A percentile compares a stretch with the other conserved stretches of the same genome.
These are phyloP conservation scores for Microstegium vimineum DNA, from an alignment of 176 grass and related monocot genomes.

Conservation along the genomic window DNA sequence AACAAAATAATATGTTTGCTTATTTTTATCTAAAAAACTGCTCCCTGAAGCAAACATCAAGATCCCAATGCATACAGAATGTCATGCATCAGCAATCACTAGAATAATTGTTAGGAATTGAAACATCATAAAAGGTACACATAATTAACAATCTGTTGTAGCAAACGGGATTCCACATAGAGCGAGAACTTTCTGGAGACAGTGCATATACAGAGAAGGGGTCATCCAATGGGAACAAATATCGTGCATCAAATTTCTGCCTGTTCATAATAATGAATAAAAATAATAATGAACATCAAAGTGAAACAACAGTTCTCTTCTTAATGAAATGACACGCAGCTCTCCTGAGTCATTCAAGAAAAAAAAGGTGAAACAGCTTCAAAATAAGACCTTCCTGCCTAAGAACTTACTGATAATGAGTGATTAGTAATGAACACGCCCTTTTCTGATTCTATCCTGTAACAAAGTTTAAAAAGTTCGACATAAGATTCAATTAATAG, in stretches of 20 bases:
- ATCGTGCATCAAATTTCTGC: neutral
- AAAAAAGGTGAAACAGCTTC: neutral
- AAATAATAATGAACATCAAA: constrained; percentile 3
- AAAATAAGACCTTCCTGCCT: neutral
- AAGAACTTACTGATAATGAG: constrained; percentile 68
- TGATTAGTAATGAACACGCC: constrained; percentile 82
- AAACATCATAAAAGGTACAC: constrained; percentile 11
- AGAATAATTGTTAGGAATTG: constrained; percentile 1
- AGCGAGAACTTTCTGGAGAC: constrained; percentile 3
- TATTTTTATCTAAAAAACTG: neutral
- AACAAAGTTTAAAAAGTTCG: constrained; percentile 14
- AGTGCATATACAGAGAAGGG: neutral
- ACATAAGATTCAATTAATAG: constrained; percentile 20
- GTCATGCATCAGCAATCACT: neutral
- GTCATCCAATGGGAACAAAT: constrained; percentile 10
- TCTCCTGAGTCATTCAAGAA: neutral
- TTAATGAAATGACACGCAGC: neutral
- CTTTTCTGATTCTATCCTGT: constrained; percentile 87
- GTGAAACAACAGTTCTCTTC: constrained; percentile 7
- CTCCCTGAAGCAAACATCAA: constrained; percentile 11
- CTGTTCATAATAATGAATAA: constrained; percentile 11
- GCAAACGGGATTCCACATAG: neutral
- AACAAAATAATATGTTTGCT: neutral
- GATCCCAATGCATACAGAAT: neutral
- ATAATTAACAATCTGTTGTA: constrained; percentile 2